Conservation (phyloP, 2,329 filamentous ascomycete genomes). For the Coleophoma eucalyptorum region DNA sequence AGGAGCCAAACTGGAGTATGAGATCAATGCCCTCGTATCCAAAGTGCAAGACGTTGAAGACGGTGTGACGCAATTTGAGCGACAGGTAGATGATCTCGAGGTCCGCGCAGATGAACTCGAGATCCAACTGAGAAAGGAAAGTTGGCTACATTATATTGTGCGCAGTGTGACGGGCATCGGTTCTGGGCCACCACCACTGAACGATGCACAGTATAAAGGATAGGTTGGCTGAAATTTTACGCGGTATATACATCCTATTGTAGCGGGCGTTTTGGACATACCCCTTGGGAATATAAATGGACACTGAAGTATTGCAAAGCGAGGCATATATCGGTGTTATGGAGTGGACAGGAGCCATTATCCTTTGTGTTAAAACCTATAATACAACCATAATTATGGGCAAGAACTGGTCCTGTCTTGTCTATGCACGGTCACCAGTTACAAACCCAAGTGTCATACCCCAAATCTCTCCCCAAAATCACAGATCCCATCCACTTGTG, state of each 20-base stretch:
- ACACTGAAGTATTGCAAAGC: too few relatives aligned
- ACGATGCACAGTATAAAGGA: too few relatives aligned
- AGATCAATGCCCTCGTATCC: slow-evolving; percentile 73
- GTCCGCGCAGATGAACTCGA: slow-evolving; percentile 59
- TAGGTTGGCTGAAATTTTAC: too few relatives aligned
- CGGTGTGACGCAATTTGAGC: slow-evolving; percentile 74
- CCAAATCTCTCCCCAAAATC: not conserved
- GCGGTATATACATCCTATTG: not conserved
- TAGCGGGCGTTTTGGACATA: slow-evolving; percentile 23
- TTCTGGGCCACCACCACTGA: slow-evolving; percentile 15
- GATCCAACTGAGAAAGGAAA: slow-evolving; percentile 25
- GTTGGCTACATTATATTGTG: slow-evolving; percentile 28
- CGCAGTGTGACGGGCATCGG: slow-evolving; percentile 28
- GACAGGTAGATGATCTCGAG: slow-evolving; percentile 71
- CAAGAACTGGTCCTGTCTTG: too few relatives aligned
- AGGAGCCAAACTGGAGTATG: slow-evolving; percentile 86
- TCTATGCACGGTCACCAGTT: not conserved
- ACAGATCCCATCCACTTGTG: not conserved
- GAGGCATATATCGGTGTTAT: too few relatives aligned
- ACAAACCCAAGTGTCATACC: not conserved
- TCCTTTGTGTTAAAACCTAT: not conserved
- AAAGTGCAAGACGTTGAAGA: slow-evolving; percentile 87
- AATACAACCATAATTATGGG: not conserved
- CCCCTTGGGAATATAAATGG: slow-evolving; percentile 16
- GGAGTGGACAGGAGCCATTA: too few relatives aligned